These are phyloP conservation scores for Penicillium malachiteum DNA, from an alignment of 495 filamentous ascomycete genomes.

Conservation along the genomic window DNA sequence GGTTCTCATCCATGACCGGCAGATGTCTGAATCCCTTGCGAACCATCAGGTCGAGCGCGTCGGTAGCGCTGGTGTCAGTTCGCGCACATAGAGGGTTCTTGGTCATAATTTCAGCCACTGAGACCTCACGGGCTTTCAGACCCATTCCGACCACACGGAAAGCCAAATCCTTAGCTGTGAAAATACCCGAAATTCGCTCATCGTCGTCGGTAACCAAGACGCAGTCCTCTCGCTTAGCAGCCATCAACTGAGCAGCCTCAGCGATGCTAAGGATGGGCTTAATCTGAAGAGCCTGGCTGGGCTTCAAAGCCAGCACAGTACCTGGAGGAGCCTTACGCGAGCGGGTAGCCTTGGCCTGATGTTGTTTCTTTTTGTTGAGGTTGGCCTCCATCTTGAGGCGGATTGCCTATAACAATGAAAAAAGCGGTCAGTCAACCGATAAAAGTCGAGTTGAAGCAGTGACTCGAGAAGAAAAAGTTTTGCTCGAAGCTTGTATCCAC, in stretches of 20 bases:
- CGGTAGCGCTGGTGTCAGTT: conserved; percentile 96
- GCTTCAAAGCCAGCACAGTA: conserved; percentile 90
- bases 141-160: conserved; percentile 94
- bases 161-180: conserved; percentile 97
- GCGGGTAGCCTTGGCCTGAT: conserved; percentile 69
- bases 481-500: background rate
- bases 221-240: conserved; percentile 96
- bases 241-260: conserved; percentile 98
- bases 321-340: conserved; percentile 93
- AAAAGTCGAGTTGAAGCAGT: background rate
- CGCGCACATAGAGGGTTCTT: conserved; percentile 97
- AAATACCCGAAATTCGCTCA: conserved; percentile 96
- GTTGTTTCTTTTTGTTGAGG: conserved; percentile 93
- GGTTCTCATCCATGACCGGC: conserved; percentile 99
- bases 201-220: conserved; percentile 99
- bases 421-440: background rate
- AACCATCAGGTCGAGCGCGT: conserved; percentile 97
- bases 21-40: conserved; percentile 96
- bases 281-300: conserved; percentile 94
- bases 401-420: conserved; percentile 67
- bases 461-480: background rate
- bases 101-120: conserved; percentile 98
- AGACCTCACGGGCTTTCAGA: conserved; percentile 85
- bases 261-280: conserved; percentile 93
- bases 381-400: conserved; percentile 94